These are phyloP conservation scores for Chlorella sp. DNA, from an alignment of 139 green algal species.

Conservation along the genomic window DNA sequence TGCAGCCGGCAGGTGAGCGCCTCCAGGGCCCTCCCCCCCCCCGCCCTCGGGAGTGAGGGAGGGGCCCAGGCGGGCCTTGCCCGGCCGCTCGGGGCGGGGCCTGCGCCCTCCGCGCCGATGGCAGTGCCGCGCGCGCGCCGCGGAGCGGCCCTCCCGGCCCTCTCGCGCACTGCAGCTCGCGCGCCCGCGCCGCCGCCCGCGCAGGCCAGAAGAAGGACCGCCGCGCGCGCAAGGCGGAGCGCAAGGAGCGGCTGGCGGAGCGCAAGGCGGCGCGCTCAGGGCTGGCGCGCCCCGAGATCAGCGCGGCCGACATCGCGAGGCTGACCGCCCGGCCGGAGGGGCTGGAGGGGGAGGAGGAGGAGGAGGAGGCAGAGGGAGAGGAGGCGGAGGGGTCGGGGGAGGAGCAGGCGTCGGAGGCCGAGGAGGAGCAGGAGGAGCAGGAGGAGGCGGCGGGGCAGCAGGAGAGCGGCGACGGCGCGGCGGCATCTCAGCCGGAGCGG, in stretches of 20 bases:
- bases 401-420: background rate
- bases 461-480: no score
- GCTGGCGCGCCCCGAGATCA: slow-evolving; percentile 31
- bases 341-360: background rate
- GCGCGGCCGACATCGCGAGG: slow-evolving; percentile 49
- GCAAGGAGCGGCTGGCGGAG: slow-evolving; percentile 65
- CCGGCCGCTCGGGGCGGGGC: no score
- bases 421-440: background rate
- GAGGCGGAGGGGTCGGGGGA: background rate
- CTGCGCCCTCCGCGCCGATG: no score
- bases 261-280: slow-evolving; percentile 22
- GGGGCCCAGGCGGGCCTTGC: no score
- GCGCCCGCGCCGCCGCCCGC: background rate
- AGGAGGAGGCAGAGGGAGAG: slow-evolving; percentile 9
- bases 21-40: no score
- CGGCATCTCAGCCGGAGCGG: background rate
- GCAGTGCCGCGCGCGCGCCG: no score
- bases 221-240: slow-evolving; percentile 57
- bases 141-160: no score
- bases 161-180: no score
- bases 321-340: slow-evolving; percentile 48
- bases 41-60: no score
- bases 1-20: slow-evolving; percentile 57
- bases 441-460: background rate
- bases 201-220: slow-evolving; percentile 70